Evolutionary conservation across 2,329 filamentous ascomycete genomes (phyloP).

Genomic region (Daldinia sp.): DNA sequence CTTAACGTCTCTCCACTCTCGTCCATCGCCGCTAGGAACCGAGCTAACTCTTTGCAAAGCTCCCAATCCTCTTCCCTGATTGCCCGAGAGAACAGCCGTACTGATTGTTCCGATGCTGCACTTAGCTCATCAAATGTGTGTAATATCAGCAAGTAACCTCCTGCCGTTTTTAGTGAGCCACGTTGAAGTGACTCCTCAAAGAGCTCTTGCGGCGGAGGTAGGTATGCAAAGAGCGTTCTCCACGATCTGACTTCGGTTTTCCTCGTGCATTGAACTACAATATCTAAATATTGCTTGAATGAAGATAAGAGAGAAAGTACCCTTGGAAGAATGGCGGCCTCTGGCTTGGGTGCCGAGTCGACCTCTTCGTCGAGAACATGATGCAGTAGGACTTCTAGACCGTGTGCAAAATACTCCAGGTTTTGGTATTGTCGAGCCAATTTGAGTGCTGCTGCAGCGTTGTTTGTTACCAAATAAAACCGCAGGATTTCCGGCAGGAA

Average conservation of each 20-base stretch:
- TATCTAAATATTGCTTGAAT: slow-evolving; percentile 88
- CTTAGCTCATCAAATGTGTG: slow-evolving; percentile 80
- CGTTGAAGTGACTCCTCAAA: slow-evolving; percentile 91
- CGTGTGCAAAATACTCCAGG: slow-evolving; percentile 91
- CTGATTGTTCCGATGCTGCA: slow-evolving; percentile 77
- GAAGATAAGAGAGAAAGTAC: slow-evolving; percentile 73
- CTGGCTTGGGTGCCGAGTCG: slow-evolving; percentile 71
- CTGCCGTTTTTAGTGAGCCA: slow-evolving; percentile 90
- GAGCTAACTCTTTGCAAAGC: slow-evolving; percentile 89
- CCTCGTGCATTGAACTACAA: slow-evolving; percentile 94
- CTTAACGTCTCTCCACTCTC: slow-evolving; percentile 81
- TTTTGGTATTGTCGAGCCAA: slow-evolving; percentile 86
- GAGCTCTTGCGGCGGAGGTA: slow-evolving; percentile 88
- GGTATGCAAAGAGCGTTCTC: slow-evolving; percentile 89
- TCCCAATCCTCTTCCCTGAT: slow-evolving; percentile 92
- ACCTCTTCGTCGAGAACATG: slow-evolving; percentile 95
- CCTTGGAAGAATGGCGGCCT: slow-evolving; percentile 70
- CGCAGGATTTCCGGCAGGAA: slow-evolving; percentile 90
- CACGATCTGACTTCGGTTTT: slow-evolving; percentile 97
- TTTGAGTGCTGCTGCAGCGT: slow-evolving; percentile 80
- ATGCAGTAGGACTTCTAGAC: slow-evolving; percentile 89
- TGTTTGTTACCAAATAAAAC: slow-evolving; percentile 77
- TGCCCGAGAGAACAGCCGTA: slow-evolving; percentile 81
- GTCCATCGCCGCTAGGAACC: slow-evolving; percentile 95
- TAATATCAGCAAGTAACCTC: slow-evolving; percentile 93